Evolutionary conservation across 768 basidiomycete genomes (phyloP), one percentile per base, ranked within the genome.

Genomic region (Russula foetens): DNA sequence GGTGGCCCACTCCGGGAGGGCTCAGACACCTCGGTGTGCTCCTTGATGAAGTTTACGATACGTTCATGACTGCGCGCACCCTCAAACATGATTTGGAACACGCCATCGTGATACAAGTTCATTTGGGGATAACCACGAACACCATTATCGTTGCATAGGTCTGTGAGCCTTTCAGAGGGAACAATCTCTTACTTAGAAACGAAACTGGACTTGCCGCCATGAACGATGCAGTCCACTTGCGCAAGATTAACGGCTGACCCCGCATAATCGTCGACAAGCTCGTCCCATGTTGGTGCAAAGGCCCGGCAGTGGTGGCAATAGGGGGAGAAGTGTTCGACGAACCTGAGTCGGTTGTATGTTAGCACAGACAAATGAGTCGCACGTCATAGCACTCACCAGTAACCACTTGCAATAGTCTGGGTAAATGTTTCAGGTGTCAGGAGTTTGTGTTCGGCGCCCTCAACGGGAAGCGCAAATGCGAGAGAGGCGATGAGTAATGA

Each of bases 321-420:
- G 0, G 94, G 94, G 1, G 90, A 93, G 70, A 83, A 97, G 71
- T 90, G 87, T 67, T 96, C 92, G 51, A 96, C 76, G 60, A 95
- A 84, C 84, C 84, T 79, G 63, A 29, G 19, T 31, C 12, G 24
- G 44, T 43, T 38, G 11, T 5, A 21, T 33, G 29, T 54, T 28
- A 59, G 33, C n/a, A 24, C 21, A 21, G 50, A 38, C 31, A 26
- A 31, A 1, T 35, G 19, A 39, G n/a, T 24, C 28, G 28, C 14
- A 44, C 56, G 21, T 39, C n/a, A 41, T 15, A n/a, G 56, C n/a
- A 67, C 76, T 7, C 48, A 80, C 86, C 86, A 90, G 4, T 84
- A 74, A n/a, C 88, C 89, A 0, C 77, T 67, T 0, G 78, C 67
- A 21, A 82, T 77, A 0, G 81, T 76, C 15, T 74, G 58, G 11